Base-by-base conservation (phyloP, 805 yeast species). In the Nakazawaea populi region DNA sequence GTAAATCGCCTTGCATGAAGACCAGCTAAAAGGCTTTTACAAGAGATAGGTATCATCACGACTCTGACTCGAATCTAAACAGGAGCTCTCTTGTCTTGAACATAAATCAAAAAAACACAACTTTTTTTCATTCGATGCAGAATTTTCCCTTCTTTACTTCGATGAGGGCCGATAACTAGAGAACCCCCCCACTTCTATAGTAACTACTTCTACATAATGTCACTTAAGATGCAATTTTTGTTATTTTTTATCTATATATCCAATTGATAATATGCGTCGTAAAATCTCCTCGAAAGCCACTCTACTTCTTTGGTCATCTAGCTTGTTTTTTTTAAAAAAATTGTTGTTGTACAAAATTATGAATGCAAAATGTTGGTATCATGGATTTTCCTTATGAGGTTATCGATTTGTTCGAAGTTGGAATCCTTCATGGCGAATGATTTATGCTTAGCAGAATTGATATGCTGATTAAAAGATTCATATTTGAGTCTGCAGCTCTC, bases 401-500 rank as follows among this genome's bases (percentile, higher is more conserved):
- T 70, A 68, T 92, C 97, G 55, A 92, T 87, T 42, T 85, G 87
- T 45, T 68, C 75, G 67, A 91, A 92, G 63, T 90, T 88, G 11
- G 69, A 64, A 59, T 80, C 82, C 57, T 85, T 81, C 42, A 72
- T 68, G 3, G 97, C 97, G 70, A 89, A 91, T 49, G 80, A 78
- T 46, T 86, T 73, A 64, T 92, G 99, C 56, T 83, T 79, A 36
- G 77, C 78, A 28, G 89, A 75, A 31, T 61, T 60, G 40, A 89
- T 78, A 64, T 92, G 99, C 52, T 80, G 87, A 29, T 82, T 87
- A 60, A 90, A 83, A 56, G 81, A 80, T 47, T 87, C 91, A 63
- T 87, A 92, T 62, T 84, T 84, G 53, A 85, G 86, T 28, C 92
- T 74, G 67, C 99, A 92, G 62, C 92, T 92, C 64, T 92, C 99